These are phyloP conservation scores for Penstemon newberryi DNA, from an alignment of 257 asterid genomes.

Conservation along the genomic window DNA sequence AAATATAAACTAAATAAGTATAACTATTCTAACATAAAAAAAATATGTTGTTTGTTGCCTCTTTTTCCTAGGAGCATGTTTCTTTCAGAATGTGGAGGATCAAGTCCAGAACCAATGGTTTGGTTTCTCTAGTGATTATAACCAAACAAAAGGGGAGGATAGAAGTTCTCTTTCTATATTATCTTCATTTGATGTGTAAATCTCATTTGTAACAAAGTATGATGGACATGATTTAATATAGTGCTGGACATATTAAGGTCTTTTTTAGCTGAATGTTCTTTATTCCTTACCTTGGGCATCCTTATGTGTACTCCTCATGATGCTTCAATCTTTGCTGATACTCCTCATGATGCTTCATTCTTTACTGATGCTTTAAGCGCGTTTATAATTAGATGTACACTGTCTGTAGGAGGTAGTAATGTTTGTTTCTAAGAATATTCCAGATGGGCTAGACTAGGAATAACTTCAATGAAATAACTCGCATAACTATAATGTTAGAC, in stretches of 20 bases:
- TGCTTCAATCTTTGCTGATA: no score
- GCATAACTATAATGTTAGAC: conserved; percentile 1
- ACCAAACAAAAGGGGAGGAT: conserved; percentile 13
- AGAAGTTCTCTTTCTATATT: conserved; percentile 13
- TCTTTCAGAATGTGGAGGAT: conserved; percentile 8
- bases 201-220: not conserved
- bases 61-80: not conserved
- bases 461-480: not conserved
- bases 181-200: not conserved
- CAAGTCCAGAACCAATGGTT: not conserved
- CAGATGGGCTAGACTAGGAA: not conserved
- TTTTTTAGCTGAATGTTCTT: not conserved
- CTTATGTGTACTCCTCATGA: conserved; percentile 10
- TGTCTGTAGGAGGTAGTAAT: not conserved
- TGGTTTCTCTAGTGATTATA: conserved; percentile 13
- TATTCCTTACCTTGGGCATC: not conserved
- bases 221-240: not conserved
- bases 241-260: not conserved
- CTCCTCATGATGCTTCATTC: no score
- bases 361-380: no score
- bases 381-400: no score
- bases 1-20: no score
- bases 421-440: no score
- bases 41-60: not conserved
- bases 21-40: no score